phyloP scores from a whole-genome alignment of 495 filamentous ascomycete genomes.

The Rhypophila decipiens region DNA sequence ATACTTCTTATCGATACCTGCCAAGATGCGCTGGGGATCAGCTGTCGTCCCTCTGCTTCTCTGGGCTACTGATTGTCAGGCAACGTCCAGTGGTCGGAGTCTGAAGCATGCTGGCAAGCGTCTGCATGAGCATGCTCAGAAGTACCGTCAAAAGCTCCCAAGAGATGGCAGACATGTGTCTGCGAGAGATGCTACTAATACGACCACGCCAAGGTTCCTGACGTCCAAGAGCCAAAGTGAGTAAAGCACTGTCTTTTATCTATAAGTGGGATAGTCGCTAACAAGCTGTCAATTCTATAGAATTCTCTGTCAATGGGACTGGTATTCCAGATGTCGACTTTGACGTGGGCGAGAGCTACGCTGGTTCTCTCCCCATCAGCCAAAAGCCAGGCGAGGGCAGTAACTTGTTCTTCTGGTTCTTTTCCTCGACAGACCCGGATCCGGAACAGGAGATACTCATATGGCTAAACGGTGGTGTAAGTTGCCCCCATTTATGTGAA shows the following conservation, averaged over 20 bases:
- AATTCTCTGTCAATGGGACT: conserved; percentile 60
- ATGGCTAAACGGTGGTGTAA: conserved; percentile 63
- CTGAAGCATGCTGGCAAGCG: conserved; percentile 32
- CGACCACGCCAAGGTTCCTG: neutral
- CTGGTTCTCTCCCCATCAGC: conserved; percentile 62
- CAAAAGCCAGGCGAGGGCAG: conserved; percentile 42
- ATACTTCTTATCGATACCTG: too few relatives aligned
- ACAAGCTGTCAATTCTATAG: too few relatives aligned
- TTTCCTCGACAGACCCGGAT: conserved; percentile 51
- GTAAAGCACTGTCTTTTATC: too few relatives aligned
- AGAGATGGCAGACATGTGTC: neutral
- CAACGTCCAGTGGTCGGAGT: conserved; percentile 18
- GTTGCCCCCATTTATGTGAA: conserved; percentile 2
- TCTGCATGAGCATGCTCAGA: conserved; percentile 8
- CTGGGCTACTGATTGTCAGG: neutral
- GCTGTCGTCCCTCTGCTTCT: conserved; percentile 22
- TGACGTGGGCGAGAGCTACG: conserved; percentile 70
- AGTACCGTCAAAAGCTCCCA: neutral
- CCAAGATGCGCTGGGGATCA: conserved; percentile 25
- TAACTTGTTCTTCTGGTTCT: conserved; percentile 74
- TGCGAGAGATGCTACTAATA: neutral
- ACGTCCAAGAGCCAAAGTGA: neutral
- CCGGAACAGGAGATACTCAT: conserved; percentile 64
- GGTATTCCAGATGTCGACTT: conserved; percentile 67
- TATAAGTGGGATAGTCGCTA: too few relatives aligned